Evolutionary conservation across 225 moss, liverwort and hornwort species (phyloP).

Genomic region (Straminergon stramineum): DNA sequence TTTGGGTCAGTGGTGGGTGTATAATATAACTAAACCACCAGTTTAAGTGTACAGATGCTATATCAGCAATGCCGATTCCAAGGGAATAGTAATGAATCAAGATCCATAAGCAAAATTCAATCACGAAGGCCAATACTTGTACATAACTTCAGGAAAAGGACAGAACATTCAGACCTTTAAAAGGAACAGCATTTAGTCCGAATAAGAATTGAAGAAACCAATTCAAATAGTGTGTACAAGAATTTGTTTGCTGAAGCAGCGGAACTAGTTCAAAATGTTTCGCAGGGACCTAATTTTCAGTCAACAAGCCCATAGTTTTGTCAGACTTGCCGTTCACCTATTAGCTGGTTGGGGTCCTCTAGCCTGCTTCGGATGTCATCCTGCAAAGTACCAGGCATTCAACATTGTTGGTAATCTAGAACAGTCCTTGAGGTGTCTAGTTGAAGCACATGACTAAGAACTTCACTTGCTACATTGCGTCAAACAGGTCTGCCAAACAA

Average conservation of each 20-base stretch:
- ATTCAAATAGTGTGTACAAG: conserved; percentile 12
- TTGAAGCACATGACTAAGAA: background rate
- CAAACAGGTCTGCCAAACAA: background rate
- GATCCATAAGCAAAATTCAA: background rate
- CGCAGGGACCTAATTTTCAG: background rate
- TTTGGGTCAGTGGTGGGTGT: background rate
- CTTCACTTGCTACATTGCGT: background rate
- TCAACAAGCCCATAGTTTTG: background rate
- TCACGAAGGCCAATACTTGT: background rate
- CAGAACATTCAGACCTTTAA: background rate
- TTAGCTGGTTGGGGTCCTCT: background rate
- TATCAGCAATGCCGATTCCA: background rate
- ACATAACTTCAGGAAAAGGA: background rate
- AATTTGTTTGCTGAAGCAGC: background rate
- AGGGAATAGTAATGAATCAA: background rate
- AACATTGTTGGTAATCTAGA: background rate
- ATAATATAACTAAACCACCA: too few species aligned
- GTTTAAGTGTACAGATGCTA: background rate
- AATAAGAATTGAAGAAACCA: conserved; percentile 23
- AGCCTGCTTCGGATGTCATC: conserved; percentile 5
- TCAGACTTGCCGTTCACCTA: background rate
- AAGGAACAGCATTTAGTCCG: background rate
- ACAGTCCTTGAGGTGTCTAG: background rate
- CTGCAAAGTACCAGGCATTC: conserved; percentile 1
- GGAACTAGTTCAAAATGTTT: conserved; percentile 7